Evolutionary conservation across 1,284 basidiomycete species (phyloP), one percentile per base, ranked within the genome.

Genomic region (Rhodofomes roseus): DNA sequence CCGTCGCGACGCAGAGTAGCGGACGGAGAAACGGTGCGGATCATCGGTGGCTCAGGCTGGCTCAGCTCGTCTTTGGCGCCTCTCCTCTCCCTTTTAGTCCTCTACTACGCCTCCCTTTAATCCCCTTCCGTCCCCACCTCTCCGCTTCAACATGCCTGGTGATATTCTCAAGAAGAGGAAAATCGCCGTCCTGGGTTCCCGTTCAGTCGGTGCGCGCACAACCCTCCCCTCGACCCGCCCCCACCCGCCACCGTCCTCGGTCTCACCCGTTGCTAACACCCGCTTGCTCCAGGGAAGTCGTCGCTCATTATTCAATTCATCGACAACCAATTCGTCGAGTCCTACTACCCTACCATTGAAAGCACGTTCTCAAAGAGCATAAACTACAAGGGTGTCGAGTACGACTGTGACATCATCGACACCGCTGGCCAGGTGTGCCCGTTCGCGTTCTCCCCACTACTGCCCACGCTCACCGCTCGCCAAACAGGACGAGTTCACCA

Each of bases 361-460:
- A 86, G 82, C 67, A 93, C 91, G 48, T 93, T 93, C 73, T 82
- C 87, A 64, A 98, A 97, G 81, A 84, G 81, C 52, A 85, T 98
- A 75, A 85, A 83, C 65, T 87, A 90, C 79, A 90, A 92, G 62
- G 93, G 93, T 57, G 80, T 85, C 48, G 90, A 95, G 66, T 98
- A 93, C 71, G 87, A 94, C 65, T 95, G 94, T 79, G 95, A 98
- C 79, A 98, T 99, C 78, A 94, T 99, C 71, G 97, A 99, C 77
- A 98, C 96, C 61, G 97, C 97, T 58, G 97, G 97, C 53, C 95
- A 99, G 85, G 89, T 85, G 52, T 56, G 69, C 65, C 60, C 58
- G 23, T 61, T 27, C 54, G n/a, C n/a, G n/a, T n/a, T 4, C 70
- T 36, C 56, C 29, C 56, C 43, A 50, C 25, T 31, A 52, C 50